These are phyloP conservation scores for Solanum hybrid DNA, from an alignment of 305 asterid genomes.

Conservation along the genomic window DNA sequence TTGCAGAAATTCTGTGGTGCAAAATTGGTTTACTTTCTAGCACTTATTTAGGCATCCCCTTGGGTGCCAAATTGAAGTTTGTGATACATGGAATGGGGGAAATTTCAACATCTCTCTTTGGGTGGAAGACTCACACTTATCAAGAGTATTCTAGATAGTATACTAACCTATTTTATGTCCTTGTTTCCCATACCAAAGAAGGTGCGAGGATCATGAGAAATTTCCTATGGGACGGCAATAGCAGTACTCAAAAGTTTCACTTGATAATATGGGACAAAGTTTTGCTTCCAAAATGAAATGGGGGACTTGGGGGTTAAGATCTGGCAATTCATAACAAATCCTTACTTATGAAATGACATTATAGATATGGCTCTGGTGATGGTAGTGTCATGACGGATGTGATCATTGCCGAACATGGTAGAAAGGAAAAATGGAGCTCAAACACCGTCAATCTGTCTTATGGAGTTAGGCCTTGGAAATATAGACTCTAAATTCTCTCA, in stretches of 20 bases:
- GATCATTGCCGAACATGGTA: background rate
- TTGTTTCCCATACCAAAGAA: background rate
- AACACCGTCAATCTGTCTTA: background rate
- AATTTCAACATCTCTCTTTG: background rate
- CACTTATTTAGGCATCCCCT: background rate
- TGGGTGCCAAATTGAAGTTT: background rate
- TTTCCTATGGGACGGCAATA: background rate
- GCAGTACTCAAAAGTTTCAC: background rate
- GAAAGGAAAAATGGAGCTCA: background rate
- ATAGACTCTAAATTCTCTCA: background rate
- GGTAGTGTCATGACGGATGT: background rate
- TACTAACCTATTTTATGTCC: background rate
- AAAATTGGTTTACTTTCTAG: background rate
- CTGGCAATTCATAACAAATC: background rate
- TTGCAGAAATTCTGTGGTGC: background rate
- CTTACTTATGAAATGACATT: background rate
- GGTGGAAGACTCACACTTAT: background rate
- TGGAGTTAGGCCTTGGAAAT: background rate
- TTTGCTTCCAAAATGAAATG: background rate
- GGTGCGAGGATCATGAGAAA: background rate
- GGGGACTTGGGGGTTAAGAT: background rate
- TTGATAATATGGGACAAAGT: background rate
- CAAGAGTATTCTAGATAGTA: background rate
- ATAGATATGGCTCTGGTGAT: background rate
- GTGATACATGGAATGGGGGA: background rate